These are phyloP conservation scores for Deinandra increscens DNA, from an alignment of 129 eudicot genomes.

Conservation along the genomic window DNA sequence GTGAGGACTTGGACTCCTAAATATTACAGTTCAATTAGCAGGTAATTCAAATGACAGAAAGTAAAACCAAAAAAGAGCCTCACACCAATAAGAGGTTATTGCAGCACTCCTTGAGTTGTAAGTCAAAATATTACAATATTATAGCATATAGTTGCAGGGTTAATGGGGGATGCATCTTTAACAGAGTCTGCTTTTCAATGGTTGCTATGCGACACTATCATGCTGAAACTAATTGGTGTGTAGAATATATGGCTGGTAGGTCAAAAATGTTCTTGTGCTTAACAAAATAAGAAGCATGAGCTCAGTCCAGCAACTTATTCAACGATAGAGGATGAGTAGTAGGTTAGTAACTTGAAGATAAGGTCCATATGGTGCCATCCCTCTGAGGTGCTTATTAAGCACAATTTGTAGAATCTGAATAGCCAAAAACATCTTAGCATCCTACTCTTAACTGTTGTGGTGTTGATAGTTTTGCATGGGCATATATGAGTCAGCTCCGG, in stretches of 20 bases:
- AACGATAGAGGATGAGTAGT: not conserved
- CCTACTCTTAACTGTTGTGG: not conserved
- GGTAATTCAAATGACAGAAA: not conserved
- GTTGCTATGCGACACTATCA: not conserved
- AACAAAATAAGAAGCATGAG: not conserved
- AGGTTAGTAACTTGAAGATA: not conserved
- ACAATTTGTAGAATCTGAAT: not conserved
- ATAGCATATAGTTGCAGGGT: constrained; percentile 12
- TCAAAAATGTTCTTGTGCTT: not conserved
- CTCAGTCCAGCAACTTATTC: not conserved
- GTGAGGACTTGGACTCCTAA: constrained; percentile 70
- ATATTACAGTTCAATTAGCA: constrained; percentile 14
- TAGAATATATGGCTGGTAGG: constrained; percentile 9
- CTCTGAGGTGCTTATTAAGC: constrained; percentile 9
- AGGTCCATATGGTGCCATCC: constrained; percentile 13
- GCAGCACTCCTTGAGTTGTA: not conserved
- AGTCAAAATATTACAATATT: constrained; percentile 15
- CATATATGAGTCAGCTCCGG: constrained; percentile 10
- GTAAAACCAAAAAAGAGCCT: not conserved
- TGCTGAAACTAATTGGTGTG: not conserved
- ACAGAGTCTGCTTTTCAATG: not conserved
- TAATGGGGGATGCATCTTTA: constrained; percentile 4
- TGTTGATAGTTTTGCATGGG: constrained; percentile 19
- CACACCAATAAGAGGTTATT: not conserved
- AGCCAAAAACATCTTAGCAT: constrained; percentile 9